phyloP scores from a whole-genome alignment of 2,329 filamentous ascomycete genomes.

The Trichophyton benhamiae region DNA sequence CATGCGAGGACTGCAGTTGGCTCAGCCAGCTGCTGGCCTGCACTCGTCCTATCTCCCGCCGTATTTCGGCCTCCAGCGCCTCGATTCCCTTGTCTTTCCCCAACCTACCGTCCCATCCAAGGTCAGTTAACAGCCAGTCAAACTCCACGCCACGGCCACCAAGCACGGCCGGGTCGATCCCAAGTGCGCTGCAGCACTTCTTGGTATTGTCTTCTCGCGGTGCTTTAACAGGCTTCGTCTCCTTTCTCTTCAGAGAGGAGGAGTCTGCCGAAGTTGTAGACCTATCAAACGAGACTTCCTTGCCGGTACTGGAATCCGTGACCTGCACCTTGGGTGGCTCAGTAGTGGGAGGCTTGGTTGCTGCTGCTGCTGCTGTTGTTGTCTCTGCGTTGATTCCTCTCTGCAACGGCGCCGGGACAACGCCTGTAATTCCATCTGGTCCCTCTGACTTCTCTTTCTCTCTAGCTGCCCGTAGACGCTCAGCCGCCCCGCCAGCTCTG shows the following conservation, averaged over 20 bases:
- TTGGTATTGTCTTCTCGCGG: slow-evolving; percentile 60
- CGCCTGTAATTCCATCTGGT: slow-evolving; percentile 78
- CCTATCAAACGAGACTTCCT: slow-evolving; percentile 12
- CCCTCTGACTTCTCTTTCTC: slow-evolving; percentile 47
- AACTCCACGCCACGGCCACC: slow-evolving; percentile 69
- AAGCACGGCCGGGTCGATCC: slow-evolving; percentile 64
- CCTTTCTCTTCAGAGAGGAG: slow-evolving; percentile 4
- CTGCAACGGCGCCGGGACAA: slow-evolving; percentile 62
- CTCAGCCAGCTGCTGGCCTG: slow-evolving; percentile 89
- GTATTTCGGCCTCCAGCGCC: slow-evolving; percentile 67
- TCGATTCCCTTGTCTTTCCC: slow-evolving; percentile 65
- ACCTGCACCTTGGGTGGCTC: slow-evolving; percentile 30
- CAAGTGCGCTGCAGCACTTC: slow-evolving; percentile 64
- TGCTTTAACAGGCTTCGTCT: slow-evolving; percentile 36
- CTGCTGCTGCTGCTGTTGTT: slow-evolving; percentile 1
- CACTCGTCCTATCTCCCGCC: slow-evolving; percentile 75
- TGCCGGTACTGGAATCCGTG: slow-evolving; percentile 23
- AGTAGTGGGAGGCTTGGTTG: slow-evolving; percentile 21
- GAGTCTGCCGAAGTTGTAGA: slow-evolving; percentile 10
- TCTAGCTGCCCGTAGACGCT: slow-evolving; percentile 56
- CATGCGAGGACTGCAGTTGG: slow-evolving; percentile 70
- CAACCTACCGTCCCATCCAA: slow-evolving; percentile 74
- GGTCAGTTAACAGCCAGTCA: slow-evolving; percentile 68
- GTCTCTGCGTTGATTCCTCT: slow-evolving; percentile 23
- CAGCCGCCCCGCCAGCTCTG: slow-evolving; percentile 71